These are phyloP conservation scores for Phytophthora macrochlamydospora DNA, from an alignment of 352 stramenopile species.

Conservation along the genomic window DNA sequence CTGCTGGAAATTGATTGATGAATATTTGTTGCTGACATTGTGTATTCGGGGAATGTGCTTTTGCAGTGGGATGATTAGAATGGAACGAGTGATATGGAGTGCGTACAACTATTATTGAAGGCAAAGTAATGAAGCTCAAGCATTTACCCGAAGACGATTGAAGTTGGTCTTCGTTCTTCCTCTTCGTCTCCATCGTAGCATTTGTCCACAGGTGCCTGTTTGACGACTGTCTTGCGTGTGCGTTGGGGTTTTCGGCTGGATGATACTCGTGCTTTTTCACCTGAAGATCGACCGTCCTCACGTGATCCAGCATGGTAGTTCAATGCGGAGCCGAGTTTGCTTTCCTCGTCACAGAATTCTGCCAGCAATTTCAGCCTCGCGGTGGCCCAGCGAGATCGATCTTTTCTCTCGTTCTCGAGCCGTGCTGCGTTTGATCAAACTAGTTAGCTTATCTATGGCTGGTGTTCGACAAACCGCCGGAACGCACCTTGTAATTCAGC, in stretches of 20 bases:
- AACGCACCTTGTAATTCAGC: constrained; percentile 51
- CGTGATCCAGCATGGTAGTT: constrained; percentile 10
- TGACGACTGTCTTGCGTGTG: not conserved
- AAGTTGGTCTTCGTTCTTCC: constrained; percentile 21
- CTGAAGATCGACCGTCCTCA: constrained; percentile 7
- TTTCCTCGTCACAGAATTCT: constrained; percentile 85
- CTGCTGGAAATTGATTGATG: not conserved
- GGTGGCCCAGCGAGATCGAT: constrained; percentile 71
- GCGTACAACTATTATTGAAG: constrained; percentile 7
- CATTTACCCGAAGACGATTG: constrained; percentile 51
- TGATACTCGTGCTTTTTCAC: constrained; percentile 5
- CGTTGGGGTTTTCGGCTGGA: constrained; percentile 9
- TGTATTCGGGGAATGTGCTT: not conserved
- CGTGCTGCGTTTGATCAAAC: constrained; percentile 44
- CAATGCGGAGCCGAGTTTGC: constrained; percentile 56
- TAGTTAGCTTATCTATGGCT: not conserved
- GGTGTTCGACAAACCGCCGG: not conserved
- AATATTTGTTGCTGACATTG: constrained; percentile 7
- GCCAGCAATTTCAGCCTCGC: constrained; percentile 71
- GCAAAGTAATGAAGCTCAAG: constrained; percentile 6
- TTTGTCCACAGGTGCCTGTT: not conserved
- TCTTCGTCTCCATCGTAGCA: constrained; percentile 11
- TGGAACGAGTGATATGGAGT: not conserved
- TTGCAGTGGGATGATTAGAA: constrained; percentile 33
- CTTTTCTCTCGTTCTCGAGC: constrained; percentile 64